phyloP scores from a whole-genome alignment of 345 rosid genomes.

The Eucalyptus cladocalyx region DNA sequence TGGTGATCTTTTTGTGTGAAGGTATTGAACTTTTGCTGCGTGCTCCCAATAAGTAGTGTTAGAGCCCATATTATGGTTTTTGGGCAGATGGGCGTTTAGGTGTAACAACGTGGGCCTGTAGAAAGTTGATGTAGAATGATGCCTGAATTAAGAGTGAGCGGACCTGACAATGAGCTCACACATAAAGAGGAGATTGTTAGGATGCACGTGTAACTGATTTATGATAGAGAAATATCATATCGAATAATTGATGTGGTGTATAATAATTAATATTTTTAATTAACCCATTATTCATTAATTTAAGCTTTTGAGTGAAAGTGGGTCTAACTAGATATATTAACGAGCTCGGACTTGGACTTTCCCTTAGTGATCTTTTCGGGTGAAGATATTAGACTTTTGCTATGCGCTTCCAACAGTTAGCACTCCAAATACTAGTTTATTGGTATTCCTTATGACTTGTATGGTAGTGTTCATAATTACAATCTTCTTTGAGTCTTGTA shows the following conservation, averaged over 20 bases:
- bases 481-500: background rate
- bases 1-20: background rate
- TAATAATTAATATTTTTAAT: too few species aligned
- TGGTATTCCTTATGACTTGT: background rate
- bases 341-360: accelerated
- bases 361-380: too few species aligned
- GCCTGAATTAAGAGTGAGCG: too few species aligned
- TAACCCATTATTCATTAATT: background rate
- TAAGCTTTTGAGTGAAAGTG: background rate
- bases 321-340: background rate
- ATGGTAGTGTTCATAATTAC: background rate
- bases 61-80: background rate
- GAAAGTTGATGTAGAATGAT: background rate
- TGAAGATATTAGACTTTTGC: background rate
- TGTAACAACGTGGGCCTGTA: background rate
- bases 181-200: background rate
- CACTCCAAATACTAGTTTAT: background rate
- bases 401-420: background rate
- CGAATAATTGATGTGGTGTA: background rate
- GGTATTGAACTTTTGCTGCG: too few species aligned
- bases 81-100: background rate
- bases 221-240: background rate
- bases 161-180: background rate
- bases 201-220: background rate
- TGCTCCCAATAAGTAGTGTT: background rate